A percentile compares a stretch with the other conserved stretches of the same genome.
Conservation (phyloP, 2,329 filamentous ascomycete genomes). For the Aureobasidium sp. region DNA sequence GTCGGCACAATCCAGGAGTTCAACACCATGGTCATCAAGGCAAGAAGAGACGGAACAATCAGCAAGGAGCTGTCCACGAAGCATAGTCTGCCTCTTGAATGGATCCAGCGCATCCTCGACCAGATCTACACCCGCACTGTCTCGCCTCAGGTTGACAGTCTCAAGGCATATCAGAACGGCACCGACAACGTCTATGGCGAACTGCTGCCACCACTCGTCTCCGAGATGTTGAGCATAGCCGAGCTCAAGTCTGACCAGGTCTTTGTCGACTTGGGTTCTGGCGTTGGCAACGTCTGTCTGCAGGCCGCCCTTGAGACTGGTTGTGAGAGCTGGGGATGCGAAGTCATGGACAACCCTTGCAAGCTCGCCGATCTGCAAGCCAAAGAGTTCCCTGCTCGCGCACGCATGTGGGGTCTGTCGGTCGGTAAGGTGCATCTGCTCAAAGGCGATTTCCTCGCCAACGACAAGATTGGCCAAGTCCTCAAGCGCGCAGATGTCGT, state of each 20-base stretch:
- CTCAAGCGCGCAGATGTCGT: constrained; percentile 88
- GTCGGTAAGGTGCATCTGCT: constrained; percentile 75
- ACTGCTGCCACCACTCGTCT: constrained; percentile 75
- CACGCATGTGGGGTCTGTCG: constrained; percentile 79
- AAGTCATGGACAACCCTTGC: constrained; percentile 89
- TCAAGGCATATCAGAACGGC: constrained; percentile 81
- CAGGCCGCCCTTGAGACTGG: constrained; percentile 91
- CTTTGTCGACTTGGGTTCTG: constrained; percentile 91
- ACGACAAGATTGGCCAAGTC: constrained; percentile 60
- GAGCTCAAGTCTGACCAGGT: constrained; percentile 74
- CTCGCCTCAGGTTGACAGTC: constrained; percentile 75
- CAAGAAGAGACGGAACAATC: constrained; percentile 65
- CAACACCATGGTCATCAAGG: constrained; percentile 61
- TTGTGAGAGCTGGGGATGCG: constrained; percentile 92
- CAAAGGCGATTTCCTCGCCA: constrained; percentile 75
- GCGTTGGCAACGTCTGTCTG: constrained; percentile 90
- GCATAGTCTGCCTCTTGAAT: constrained; percentile 71
- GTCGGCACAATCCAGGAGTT: constrained; percentile 66
- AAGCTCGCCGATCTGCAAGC: constrained; percentile 73
- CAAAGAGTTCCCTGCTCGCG: constrained; percentile 76
- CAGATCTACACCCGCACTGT: constrained; percentile 90
- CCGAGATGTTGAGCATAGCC: constrained; percentile 71
- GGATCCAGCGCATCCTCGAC: constrained; percentile 53
- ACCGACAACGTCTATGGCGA: constrained; percentile 95
- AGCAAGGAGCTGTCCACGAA: constrained; percentile 62